Evolutionary conservation across 108 stramenopile genomes (phyloP), one percentile per base, ranked within the genome.

Genomic region (Cylindrotheca fusiformis): DNA sequence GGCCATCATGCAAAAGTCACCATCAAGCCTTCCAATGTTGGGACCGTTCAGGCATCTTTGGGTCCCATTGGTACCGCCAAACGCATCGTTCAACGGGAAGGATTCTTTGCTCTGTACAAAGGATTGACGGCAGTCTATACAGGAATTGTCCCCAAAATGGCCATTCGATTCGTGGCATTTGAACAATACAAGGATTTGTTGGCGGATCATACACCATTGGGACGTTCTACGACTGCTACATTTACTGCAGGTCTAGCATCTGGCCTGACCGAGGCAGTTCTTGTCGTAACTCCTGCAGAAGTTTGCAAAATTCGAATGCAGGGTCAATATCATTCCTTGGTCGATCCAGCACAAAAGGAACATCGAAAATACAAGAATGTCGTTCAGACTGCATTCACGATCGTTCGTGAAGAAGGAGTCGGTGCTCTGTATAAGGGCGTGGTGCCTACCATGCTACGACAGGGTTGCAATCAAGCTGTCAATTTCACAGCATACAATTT

Each of bases 381-480:
- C 26, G 48, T 96, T 3, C 96, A 97, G 67, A 96, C 96, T 0
- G 98, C 95, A 2, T 45, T 58, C 12, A 68, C 84, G 1, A 89
- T 98, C 45, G 85, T 84, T 3, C 77, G 77, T 52, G 96, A 98
- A 67, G 98, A 98, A 85, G 97, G 96, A 14, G 48, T 87, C 20
- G 84, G 91, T 25, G 95, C 96, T 45, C 76, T 96, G 48, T 96
- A 96, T 78, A 97, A 97, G 72, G 91, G 91, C 25, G 76, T 93
- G 1, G 86, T 96, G 4, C 98, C 98, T 31, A 99, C 98, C 31
- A 95, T 96, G 87, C 57, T 97, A 51, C 83, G 98, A 32, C 98
- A 99, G 76, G 98, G 98, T 6, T 94, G 93, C 81, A 99, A 99
- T 77, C 98, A 99, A 72, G 98, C 97, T 2, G 95, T 97, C 54